Percentiles rank a stretch among this genome's conserved stretches.
These are phyloP conservation scores for Ramalina intermedia DNA, from an alignment of 495 filamentous ascomycete genomes.

Conservation along the genomic window DNA sequence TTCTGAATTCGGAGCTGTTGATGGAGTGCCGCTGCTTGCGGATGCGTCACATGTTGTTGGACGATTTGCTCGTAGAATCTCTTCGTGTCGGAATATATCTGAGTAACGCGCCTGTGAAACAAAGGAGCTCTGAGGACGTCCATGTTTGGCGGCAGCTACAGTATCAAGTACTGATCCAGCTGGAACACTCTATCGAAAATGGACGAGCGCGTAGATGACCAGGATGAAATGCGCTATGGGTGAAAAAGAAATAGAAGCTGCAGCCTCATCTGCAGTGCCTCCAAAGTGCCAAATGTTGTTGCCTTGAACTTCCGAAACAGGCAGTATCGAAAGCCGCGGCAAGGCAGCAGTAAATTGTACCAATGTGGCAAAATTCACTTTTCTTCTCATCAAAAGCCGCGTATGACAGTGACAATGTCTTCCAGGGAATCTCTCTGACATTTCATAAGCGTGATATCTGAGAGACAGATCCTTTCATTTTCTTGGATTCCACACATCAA, in stretches of 20 bases:
- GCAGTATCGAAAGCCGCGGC: background rate
- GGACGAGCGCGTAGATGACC: too few relatives aligned
- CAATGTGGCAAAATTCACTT: slow-evolving; percentile 4
- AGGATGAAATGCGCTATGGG: too few relatives aligned
- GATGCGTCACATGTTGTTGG: slow-evolving; percentile 38
- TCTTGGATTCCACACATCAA: too few relatives aligned
- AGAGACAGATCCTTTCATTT: too few relatives aligned
- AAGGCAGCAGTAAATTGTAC: slow-evolving; percentile 14
- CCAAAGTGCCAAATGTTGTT: background rate
- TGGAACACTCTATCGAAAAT: too few relatives aligned
- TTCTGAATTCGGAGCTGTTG: slow-evolving; percentile 42
- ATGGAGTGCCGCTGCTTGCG: slow-evolving; percentile 40
- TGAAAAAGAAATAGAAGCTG: slow-evolving; percentile 7
- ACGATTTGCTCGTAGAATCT: slow-evolving; percentile 64
- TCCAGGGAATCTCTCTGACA: too few relatives aligned
- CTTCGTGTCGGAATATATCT: slow-evolving; percentile 87
- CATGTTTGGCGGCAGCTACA: slow-evolving; percentile 18
- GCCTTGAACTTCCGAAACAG: background rate
- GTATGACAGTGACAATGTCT: too few relatives aligned
- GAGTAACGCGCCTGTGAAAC: slow-evolving; percentile 60
- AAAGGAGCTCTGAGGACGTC: slow-evolving; percentile 32
- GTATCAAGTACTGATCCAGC: too few relatives aligned
- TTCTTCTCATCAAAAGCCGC: background rate
- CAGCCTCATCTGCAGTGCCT: slow-evolving; percentile 2
- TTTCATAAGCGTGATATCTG: too few relatives aligned